A percentile compares a stretch with the other conserved stretches of the same genome.
Conservation (phyloP, 768 basidiomycete genomes). For the Boletus rubropictus region DNA sequence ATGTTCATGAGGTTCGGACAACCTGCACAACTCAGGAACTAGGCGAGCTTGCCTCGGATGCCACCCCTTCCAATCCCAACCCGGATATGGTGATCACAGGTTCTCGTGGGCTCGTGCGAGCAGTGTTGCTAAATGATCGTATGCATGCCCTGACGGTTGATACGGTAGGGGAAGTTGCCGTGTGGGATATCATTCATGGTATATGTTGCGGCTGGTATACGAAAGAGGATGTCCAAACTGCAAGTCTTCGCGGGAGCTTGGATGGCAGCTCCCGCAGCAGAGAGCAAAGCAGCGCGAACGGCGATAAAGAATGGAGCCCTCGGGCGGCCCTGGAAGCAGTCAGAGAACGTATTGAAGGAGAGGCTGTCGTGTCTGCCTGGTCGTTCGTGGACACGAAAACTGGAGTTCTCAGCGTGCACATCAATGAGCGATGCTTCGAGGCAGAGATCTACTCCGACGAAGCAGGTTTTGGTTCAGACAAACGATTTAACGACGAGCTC, state of each 20-base stretch:
- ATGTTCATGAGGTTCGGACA: slow-evolving; percentile 36
- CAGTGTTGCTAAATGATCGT: slow-evolving; percentile 78
- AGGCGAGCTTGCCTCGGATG: slow-evolving; percentile 80
- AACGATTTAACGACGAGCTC: slow-evolving; percentile 67
- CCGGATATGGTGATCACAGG: slow-evolving; percentile 75
- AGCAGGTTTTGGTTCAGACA: slow-evolving; percentile 59
- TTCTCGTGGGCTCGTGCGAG: slow-evolving; percentile 76
- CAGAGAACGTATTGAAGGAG: slow-evolving; percentile 89
- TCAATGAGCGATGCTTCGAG: slow-evolving; percentile 87
- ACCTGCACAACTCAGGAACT: slow-evolving; percentile 56
- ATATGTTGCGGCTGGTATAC: slow-evolving; percentile 67
- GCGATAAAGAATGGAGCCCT: slow-evolving; percentile 55
- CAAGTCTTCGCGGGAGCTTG: slow-evolving; percentile 45
- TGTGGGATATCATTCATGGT: slow-evolving; percentile 87
- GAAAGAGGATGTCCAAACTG: slow-evolving; percentile 58
- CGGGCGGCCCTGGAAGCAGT: slow-evolving; percentile 84
- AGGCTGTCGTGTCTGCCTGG: slow-evolving; percentile 83
- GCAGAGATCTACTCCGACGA: slow-evolving; percentile 95
- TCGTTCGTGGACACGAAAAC: slow-evolving; percentile 84
- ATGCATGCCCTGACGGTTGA: slow-evolving; percentile 89
- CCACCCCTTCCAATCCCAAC: slow-evolving; percentile 43
- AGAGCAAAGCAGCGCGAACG: slow-evolving; percentile 30
- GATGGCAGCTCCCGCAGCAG: slow-evolving; percentile 30
- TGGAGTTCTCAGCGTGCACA: slow-evolving; percentile 80
- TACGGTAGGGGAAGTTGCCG: slow-evolving; percentile 79